These are phyloP conservation scores for Zygosaccharomyces bailii DNA, from an alignment of 805 yeast species.

Conservation along the genomic window DNA sequence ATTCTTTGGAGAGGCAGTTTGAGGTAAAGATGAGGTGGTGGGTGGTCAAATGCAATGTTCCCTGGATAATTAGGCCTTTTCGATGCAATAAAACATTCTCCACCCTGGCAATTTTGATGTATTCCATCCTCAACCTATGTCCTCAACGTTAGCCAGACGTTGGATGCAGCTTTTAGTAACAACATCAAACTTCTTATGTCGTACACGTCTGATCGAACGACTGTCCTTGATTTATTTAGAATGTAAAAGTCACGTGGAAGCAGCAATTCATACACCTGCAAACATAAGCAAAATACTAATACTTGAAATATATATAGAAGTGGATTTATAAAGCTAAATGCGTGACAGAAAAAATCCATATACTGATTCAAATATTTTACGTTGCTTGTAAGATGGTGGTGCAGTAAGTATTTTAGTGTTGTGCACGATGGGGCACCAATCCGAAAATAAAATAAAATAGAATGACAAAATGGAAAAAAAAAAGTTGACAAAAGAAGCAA, in stretches of 20 bases:
- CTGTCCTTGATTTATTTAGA: background rate
- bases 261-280: background rate
- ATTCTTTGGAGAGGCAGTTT: slow-evolving; percentile 47
- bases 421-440: background rate
- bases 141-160: background rate
- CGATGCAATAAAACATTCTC: slow-evolving; percentile 53
- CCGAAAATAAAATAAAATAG: background rate
- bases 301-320: slow-evolving; percentile 2
- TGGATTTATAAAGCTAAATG: slow-evolving; percentile 3
- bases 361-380: too few relatives aligned
- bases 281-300: background rate
- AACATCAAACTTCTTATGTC: background rate
- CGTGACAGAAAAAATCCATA: too few relatives aligned
- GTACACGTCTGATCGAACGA: background rate
- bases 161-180: background rate
- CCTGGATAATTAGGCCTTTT: slow-evolving; percentile 53
- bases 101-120: slow-evolving; percentile 51
- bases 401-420: background rate
- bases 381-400: background rate
- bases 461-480: background rate
- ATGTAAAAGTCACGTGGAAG: background rate
- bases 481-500: background rate
- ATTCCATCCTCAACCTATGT: slow-evolving; percentile 43
- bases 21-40: slow-evolving; percentile 70
- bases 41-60: slow-evolving; percentile 65